Evolutionary conservation across 108 stramenopile genomes (phyloP), one percentile per base, ranked within the genome.

Genomic region (Cyclotella choctawhatcheeana): DNA sequence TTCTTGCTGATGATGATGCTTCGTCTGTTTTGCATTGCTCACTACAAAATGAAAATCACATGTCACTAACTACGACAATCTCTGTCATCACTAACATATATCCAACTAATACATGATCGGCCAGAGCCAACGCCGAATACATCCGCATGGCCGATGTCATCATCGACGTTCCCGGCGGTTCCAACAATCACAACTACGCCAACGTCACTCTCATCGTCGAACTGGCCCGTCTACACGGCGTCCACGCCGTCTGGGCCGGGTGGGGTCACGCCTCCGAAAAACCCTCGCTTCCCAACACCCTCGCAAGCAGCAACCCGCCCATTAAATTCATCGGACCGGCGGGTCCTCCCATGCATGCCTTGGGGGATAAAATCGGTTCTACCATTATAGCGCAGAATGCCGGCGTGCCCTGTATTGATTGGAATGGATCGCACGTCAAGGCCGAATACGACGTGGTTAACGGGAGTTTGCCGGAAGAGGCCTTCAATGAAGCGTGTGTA

Each of bases 171-270:
- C 99, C 99, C 6, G 98, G 98, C 29, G 99, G 98, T 44, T 93
- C 97, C 64, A 99, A 99, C 94, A 98, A 98, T 85, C 97, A 98
- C 95, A 99, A 99, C 92, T 99, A 99, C 80, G 98, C 98, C 82
- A 99, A 99, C 84, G 98, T 99, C 18, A 96, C 88, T 24, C 93
- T 99, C 26, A 99, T 99, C 78, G 96, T 98, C 33, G 98, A 99
- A 89, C 88, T 99, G 22, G 99, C 99, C 1, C 91, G 97, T 18
- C 85, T 94, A 1, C 97, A 96, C 77, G 86, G 91, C 29, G 98
- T 98, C n/a, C 96, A 99, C 69, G 99, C 99, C 58, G 99, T 99
- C 24, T 99, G 98, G 99, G 98, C 99, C 12, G 98, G 98, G 25
- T 99, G 99, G 99, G 99, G 99, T 29, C 99, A 99, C 77, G 99